Base-by-base conservation (phyloP, 2,329 filamentous ascomycete species). In the Fusarium xylarioides region DNA sequence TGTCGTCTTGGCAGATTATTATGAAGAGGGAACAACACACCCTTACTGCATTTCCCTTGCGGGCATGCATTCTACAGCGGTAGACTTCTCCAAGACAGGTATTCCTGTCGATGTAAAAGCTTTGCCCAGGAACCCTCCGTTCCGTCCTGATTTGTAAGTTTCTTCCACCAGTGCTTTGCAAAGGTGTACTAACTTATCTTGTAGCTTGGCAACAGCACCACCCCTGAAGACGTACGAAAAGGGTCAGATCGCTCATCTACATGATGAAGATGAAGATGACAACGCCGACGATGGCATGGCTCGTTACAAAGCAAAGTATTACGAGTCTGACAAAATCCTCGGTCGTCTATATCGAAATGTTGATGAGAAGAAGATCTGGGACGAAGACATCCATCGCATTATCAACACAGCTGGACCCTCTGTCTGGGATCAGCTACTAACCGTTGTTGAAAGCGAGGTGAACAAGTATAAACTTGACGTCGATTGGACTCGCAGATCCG, bases 61-160 rank as follows among this genome's bases (percentile, higher is more conserved):
- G 0, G 84, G 85, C 68, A 81, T 94, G 77, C 90, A 92, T 72
- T 94, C 92, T 0, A 90, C 86, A 0, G 92, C 91, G 0, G 92
- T 94, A 1, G 92, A 94, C 79, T 94, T 92, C 74, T 93, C 91
- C 7, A 94, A 94, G 80, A 93, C 91, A 0, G 93, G 93, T 0
- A 89, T 91, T 32, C 80, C 86, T 0, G 89, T 90, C 11, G 81
- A 87, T 11, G 77, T 87, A 40, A 78, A 68, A 0, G 74, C 82
- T 3, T 80, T 90, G 21, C 86, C 85, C 2, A 80, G 71, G 23
- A 63, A 80, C 16, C 80, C 79, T 8, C 80, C 75, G 14, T 84
- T 76, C 43, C 83, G 88, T 1, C 88, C 88, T 0, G 88, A 91
- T 71, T 90, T 90, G 87, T 89, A 77, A 82, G 86, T 30, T 23